Conservation (phyloP, 768 basidiomycete genomes). For the Hygrophoropsis aurantiaca region DNA sequence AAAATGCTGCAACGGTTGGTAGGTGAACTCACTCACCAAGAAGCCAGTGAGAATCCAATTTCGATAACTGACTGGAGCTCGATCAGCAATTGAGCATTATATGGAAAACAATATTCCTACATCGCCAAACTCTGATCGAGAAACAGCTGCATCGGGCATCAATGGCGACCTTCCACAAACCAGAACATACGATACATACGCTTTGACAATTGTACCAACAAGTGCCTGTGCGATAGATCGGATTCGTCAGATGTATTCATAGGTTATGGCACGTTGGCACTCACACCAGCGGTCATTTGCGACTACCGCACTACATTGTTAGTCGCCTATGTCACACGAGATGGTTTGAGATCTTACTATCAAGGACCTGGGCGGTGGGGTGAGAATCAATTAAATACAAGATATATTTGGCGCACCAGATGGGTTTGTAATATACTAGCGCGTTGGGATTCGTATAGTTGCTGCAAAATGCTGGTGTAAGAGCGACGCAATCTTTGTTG, state of each 20-base stretch:
- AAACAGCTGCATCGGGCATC: conserved; percentile 45
- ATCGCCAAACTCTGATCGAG: conserved; percentile 62
- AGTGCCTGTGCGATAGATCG: conserved; percentile 36
- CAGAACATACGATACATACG: conserved; percentile 31
- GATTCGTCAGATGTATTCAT: background rate
- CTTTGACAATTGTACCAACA: conserved; percentile 57
- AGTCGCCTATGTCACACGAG: conserved; percentile 7
- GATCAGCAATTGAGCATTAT: background rate
- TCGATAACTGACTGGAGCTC: conserved; percentile 50
- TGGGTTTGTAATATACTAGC: conserved; percentile 36
- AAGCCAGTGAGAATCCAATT: conserved; percentile 45
- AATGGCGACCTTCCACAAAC: background rate
- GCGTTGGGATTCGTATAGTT: conserved; percentile 39
- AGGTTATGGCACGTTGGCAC: conserved; percentile 18
- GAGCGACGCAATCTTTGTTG: background rate
- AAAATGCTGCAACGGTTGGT: background rate
- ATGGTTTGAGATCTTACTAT: conserved; percentile 35
- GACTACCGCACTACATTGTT: conserved; percentile 26
- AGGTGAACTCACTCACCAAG: conserved; percentile 38
- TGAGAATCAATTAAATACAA: conserved; percentile 5
- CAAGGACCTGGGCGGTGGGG: conserved; percentile 41
- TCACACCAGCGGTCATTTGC: conserved; percentile 42
- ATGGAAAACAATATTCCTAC: conserved; percentile 32
- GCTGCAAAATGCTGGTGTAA: conserved; percentile 23
- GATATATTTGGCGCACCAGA: conserved; percentile 39